Percentiles rank a stretch among this genome's conserved stretches.
Conservation (phyloP, 352 stramenopile species). For the Globisporangium cylindrosporum region DNA sequence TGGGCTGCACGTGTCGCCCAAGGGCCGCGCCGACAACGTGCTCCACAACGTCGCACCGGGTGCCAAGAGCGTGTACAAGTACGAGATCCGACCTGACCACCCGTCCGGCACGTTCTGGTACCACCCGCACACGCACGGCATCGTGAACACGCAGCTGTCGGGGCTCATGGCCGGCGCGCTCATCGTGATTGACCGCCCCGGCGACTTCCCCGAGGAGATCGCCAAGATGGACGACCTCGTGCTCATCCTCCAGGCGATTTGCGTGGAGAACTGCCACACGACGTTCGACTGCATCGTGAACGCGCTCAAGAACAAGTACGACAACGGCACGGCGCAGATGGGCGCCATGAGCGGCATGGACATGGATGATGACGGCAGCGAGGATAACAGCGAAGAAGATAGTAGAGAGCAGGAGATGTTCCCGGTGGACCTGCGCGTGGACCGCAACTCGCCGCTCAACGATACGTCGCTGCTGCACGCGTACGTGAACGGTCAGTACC, state of each 20-base stretch:
- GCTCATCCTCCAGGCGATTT: conserved; percentile 67
- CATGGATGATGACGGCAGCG: conserved; percentile 19
- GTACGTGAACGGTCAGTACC: conserved; percentile 75
- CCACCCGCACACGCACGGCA: conserved; percentile 69
- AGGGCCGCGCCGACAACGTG: conserved; percentile 57
- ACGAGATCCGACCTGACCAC: conserved; percentile 66
- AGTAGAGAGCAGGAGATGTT: conserved; percentile 26
- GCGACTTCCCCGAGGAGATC: conserved; percentile 48
- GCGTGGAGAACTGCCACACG: conserved; percentile 64
- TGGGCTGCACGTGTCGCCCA: conserved; percentile 62
- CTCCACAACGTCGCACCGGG: conserved; percentile 49
- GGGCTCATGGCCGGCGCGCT: conserved; percentile 72
- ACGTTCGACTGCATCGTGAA: conserved; percentile 55
- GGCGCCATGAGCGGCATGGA: conserved; percentile 23
- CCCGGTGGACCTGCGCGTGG: conserved; percentile 39
- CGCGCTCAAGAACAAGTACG: conserved; percentile 57
- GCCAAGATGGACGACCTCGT: conserved; percentile 60
- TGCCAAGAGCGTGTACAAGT: conserved; percentile 50
- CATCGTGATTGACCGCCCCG: conserved; percentile 57
- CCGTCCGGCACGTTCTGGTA: conserved; percentile 80
- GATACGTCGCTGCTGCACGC: conserved; percentile 68
- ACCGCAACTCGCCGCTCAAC: conserved; percentile 52
- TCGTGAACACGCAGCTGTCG: conserved; percentile 72
- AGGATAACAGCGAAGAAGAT: conserved; percentile 18
- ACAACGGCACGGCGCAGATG: conserved; percentile 13